Evolutionary conservation across 352 stramenopile genomes (phyloP), one percentile per base, ranked within the genome.

Genomic region (Pythium brachiatum): DNA sequence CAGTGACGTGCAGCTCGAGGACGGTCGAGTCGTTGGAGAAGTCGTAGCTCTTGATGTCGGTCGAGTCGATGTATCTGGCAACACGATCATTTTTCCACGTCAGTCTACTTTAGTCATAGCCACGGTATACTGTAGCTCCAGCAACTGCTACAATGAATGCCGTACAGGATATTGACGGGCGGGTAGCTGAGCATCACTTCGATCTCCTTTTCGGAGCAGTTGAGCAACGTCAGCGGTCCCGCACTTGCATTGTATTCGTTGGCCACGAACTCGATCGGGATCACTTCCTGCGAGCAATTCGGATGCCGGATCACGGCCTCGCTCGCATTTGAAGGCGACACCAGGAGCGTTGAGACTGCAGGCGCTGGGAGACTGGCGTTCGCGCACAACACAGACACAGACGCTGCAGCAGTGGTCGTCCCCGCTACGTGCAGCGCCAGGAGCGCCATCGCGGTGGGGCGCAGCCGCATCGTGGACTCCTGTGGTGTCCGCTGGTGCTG

Each of bases 231-330:
- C 5, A 54, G 47, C 11, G 47, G 26, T 3, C 26, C 26, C 7
- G 26, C 36, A 18, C 36, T 54, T 7, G 39, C 16, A 20, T 25
- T 44, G 46, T 39, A 43, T 1, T 63, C 47, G n/a, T 57, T 46
- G 8, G 15, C 31, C 12, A 23, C 36, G 11, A 60, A 52, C 26
- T 23, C 13, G 9, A 43, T 27, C 16, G 20, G 26, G 23, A 53
- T 32, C n/a, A 32, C 27, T 54, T 60, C 53, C 13, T n/a, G 21
- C 18, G 36, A 47, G 66, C 66, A 73, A 47, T 73, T 44, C 13
- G 66, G 62, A 18, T 16, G 18, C 38, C 70, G 44, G 18, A 73
- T 39, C 25, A 70, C 16, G 21, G 51, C 66, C 18, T 73, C 62
- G 52, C 46, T 70, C 6, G 53, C 53, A 46, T 70, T 73, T 16